Conservation (phyloP, 140 eudicot species). For the Cichorium intybus region DNA sequence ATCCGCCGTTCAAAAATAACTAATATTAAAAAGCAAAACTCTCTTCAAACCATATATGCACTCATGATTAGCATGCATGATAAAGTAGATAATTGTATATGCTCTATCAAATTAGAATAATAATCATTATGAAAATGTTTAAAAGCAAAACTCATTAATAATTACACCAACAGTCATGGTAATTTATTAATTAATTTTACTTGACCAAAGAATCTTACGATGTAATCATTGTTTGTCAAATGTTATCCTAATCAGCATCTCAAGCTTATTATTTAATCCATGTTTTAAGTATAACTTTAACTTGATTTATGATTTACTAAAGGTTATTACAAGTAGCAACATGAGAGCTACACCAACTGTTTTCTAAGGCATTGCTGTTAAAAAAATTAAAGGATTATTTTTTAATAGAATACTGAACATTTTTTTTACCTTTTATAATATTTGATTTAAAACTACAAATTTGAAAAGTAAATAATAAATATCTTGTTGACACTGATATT, state of each 20-base stretch:
- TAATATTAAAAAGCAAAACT: background rate
- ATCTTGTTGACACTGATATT: too few relatives aligned
- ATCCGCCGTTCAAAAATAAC: too few relatives aligned
- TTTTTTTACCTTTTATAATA: too few relatives aligned
- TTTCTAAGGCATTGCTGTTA: too few relatives aligned
- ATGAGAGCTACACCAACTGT: too few relatives aligned
- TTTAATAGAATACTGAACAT: too few relatives aligned
- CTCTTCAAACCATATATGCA: background rate
- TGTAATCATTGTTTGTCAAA: background rate
- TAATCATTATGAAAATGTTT: background rate
- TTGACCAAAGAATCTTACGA: slow-evolving; percentile 13
- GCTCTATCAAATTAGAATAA: slow-evolving; percentile 3
- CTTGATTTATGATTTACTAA: too few relatives aligned
- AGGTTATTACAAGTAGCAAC: too few relatives aligned
- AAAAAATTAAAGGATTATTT: too few relatives aligned
- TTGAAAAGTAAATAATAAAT: too few relatives aligned
- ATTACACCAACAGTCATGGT: background rate
- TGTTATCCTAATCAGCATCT: background rate
- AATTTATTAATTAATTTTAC: background rate
- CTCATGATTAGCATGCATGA: slow-evolving; percentile 29
- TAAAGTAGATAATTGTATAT: slow-evolving; percentile 14
- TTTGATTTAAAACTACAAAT: too few relatives aligned
- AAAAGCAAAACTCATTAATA: background rate
- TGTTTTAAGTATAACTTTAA: too few relatives aligned
- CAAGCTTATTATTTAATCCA: background rate